Conservation (phyloP, 2,329 filamentous ascomycete genomes). For the Chaetomium strumarium region DNA sequence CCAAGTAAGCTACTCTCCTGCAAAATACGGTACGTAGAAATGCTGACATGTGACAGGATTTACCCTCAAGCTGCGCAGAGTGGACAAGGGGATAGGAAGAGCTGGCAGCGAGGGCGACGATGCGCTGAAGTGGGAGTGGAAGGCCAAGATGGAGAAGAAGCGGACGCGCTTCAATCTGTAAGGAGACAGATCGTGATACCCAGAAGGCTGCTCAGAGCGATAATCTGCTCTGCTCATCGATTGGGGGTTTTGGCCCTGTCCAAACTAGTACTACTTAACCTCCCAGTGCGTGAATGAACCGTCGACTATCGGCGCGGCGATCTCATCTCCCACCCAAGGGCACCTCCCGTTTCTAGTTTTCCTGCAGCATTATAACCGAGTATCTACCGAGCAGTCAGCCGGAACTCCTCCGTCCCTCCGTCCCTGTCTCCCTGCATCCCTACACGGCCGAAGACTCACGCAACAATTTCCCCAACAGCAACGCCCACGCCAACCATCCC, state of each 20-base stretch:
- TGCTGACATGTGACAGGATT: slow-evolving; percentile 30
- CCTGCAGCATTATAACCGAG: slow-evolving; percentile 29
- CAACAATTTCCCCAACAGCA: slow-evolving; percentile 52
- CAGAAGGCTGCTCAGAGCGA: background rate
- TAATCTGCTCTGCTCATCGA: background rate
- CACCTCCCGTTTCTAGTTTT: slow-evolving; percentile 18
- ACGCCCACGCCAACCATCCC: slow-evolving; percentile 51
- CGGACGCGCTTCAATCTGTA: slow-evolving; percentile 90
- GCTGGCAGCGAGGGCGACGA: slow-evolving; percentile 63
- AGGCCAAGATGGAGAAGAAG: slow-evolving; percentile 88
- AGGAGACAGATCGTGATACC: slow-evolving; percentile 18
- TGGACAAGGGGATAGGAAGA: slow-evolving; percentile 79
- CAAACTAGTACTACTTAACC: background rate
- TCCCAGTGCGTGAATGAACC: background rate
- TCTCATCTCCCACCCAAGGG: background rate
- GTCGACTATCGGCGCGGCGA: background rate
- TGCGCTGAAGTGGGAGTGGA: slow-evolving; percentile 94
- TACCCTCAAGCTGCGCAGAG: slow-evolving; percentile 79
- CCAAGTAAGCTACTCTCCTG: slow-evolving; percentile 36
- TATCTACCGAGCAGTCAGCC: slow-evolving; percentile 22
- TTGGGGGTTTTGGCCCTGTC: background rate
- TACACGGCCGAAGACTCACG: slow-evolving; percentile 36
- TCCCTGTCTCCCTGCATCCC: background rate
- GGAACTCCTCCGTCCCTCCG: background rate
- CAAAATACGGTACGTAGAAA: background rate